These are phyloP conservation scores for Pichia membranifaciens DNA, from an alignment of 805 yeast genomes.

Conservation along the genomic window DNA sequence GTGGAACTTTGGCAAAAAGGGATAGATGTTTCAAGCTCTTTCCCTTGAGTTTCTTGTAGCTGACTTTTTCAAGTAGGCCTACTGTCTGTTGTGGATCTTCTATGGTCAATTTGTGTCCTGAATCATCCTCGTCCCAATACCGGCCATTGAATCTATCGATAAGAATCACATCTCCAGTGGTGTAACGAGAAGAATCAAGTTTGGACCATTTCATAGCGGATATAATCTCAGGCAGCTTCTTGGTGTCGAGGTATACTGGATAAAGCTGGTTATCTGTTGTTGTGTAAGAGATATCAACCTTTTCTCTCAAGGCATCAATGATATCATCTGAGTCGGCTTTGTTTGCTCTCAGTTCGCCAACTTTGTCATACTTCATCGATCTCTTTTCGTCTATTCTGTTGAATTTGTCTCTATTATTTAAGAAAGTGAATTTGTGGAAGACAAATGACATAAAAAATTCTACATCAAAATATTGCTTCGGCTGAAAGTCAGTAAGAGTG, in stretches of 20 bases:
- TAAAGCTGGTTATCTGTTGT: constrained; percentile 32
- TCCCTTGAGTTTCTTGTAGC: constrained; percentile 8
- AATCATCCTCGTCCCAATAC: constrained; percentile 20
- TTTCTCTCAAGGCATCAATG: constrained; percentile 44
- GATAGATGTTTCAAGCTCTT: background rate
- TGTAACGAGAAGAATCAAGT: constrained; percentile 27
- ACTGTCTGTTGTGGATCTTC: constrained; percentile 10
- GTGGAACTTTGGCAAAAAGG: background rate
- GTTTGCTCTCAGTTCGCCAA: constrained; percentile 38
- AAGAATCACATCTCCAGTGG: constrained; percentile 53
- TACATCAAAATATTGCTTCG: constrained; percentile 20
- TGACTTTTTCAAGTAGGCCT: constrained; percentile 12
- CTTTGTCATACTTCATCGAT: constrained; percentile 37
- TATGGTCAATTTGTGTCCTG: constrained; percentile 13
- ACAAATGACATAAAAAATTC: constrained; percentile 32
- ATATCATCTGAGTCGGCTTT: constrained; percentile 40
- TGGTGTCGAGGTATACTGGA: constrained; percentile 46
- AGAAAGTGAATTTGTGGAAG: constrained; percentile 40
- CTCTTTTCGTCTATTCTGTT: constrained; percentile 27
- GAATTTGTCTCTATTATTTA: constrained; percentile 35
- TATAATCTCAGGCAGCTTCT: constrained; percentile 21
- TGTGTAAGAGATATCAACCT: constrained; percentile 38
- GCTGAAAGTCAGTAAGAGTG: constrained; percentile 41
- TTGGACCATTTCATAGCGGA: constrained; percentile 34
- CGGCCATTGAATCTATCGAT: constrained; percentile 34